Base-by-base conservation (phyloP, 805 yeast species). In the Hanseniaspora pseudoguilliermondii region DNA sequence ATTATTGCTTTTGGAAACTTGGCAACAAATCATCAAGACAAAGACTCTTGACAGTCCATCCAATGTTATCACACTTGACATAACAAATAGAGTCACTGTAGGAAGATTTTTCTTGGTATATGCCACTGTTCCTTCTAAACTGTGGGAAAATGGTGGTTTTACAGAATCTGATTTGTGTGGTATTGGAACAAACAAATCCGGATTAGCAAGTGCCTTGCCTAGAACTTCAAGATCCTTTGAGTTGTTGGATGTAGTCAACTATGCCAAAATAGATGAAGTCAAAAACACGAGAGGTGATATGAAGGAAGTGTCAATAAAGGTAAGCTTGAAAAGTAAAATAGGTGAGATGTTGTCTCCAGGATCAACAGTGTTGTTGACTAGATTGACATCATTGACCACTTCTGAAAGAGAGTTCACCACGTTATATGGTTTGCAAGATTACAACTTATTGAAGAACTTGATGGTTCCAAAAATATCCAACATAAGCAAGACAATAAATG, bases 391-490 rank as follows among this genome's bases (percentile, higher is more conserved):
- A 62, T 81, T 93, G 89, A 78, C 85, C 0, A 91, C 99, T 0
- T 78, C 90, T 16, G 98, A 93, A 67, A 82, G 99, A 72, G 98
- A 93, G 65, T 95, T 74, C 62, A 77, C 90, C 0, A 84, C 98
- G 0, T 70, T 95, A 61, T 79, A 76, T 65, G 97, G 95, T 0
- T 72, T 93, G 54, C 83, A 77, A 53, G 89, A 84, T 65, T 95
- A 89, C 64, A 95, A 88, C 63, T 69, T 95, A 41, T 72, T 78
- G n/a, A 73, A 78, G 20, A 75, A 78, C 38, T 86, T 93, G 44
- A 66, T 89, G 10, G 64, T 71, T 10, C 97, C 95, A 0, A 67
- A 69, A 46, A 89, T 96, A 0, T 55, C 72, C 0, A 58, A 65
- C 0, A 53, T 60, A 0, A 55, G 41, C 9, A 49, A 59, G 2